Evolutionary conservation across 192 early-diverging fungal species (phyloP).

Genomic region (Coemansia interrupta): DNA sequence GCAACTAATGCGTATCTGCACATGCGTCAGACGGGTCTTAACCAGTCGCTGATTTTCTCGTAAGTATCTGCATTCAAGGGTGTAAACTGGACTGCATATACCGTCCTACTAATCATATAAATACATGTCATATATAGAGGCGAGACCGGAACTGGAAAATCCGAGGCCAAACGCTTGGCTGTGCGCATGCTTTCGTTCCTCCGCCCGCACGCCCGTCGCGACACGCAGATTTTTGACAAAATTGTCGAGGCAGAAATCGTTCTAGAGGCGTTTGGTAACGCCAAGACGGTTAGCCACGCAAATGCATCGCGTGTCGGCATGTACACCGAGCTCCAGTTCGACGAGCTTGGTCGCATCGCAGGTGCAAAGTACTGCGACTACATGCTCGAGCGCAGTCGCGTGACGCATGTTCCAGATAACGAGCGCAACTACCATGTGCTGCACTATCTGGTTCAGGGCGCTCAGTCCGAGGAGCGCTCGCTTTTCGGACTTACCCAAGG

Average conservation of each 20-base stretch:
- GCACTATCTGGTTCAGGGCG: conserved; percentile 90
- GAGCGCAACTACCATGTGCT: conserved; percentile 94
- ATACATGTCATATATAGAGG: conserved; percentile 51
- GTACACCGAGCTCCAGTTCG: conserved; percentile 88
- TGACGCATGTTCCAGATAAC: conserved; percentile 60
- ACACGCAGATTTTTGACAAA: conserved; percentile 65
- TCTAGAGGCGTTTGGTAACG: conserved; percentile 86
- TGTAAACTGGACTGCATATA: neutral
- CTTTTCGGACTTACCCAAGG: conserved; percentile 66
- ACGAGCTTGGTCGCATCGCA: conserved; percentile 83
- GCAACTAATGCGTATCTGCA: conserved; percentile 84
- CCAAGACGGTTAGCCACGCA: conserved; percentile 66
- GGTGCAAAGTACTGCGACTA: conserved; percentile 87
- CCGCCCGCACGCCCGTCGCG: conserved; percentile 66
- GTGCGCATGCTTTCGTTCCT: conserved; percentile 67
- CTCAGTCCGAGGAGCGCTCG: conserved; percentile 68
- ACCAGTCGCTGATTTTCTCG: conserved; percentile 88
- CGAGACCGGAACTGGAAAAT: conserved; percentile 85
- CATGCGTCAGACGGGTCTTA: conserved; percentile 79
- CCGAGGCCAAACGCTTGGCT: conserved; percentile 65
- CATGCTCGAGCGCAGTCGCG: conserved; percentile 80
- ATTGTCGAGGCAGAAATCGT: conserved; percentile 67
- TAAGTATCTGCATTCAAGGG: conserved; percentile 39
- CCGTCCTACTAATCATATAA: neutral
- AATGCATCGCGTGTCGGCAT: conserved; percentile 83